phyloP scores from a whole-genome alignment of 2,329 filamentous ascomycete species.

The Penicillium frequentans region DNA sequence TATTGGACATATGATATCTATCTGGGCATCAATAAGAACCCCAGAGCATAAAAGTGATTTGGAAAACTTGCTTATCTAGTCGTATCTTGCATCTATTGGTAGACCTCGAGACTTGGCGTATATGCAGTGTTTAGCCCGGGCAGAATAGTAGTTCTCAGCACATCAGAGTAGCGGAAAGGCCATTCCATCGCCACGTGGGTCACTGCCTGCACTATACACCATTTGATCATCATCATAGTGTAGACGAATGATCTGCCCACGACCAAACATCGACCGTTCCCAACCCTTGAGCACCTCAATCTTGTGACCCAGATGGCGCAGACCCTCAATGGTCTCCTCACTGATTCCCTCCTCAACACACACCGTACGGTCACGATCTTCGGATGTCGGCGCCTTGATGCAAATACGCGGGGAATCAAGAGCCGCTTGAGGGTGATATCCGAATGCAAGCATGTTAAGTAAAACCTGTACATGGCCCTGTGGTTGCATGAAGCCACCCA shows the following conservation, averaged over 20 bases:
- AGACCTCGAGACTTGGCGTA: neutral
- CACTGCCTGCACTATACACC: constrained; percentile 87
- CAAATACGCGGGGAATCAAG: constrained; percentile 91
- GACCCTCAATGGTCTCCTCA: constrained; percentile 18
- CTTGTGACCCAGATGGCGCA: constrained; percentile 22
- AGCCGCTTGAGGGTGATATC: constrained; percentile 79
- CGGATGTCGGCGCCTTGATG: constrained; percentile 69
- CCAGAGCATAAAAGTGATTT: neutral
- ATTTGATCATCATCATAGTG: constrained; percentile 71
- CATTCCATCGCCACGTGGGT: constrained; percentile 79
- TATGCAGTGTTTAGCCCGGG: neutral
- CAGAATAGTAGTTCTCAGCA: neutral
- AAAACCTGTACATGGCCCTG: constrained; percentile 94
- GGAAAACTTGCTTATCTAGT: neutral
- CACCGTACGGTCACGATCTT: constrained; percentile 32
- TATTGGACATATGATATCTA: neutral
- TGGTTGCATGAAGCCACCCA: constrained; percentile 98
- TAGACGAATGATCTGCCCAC: constrained; percentile 34
- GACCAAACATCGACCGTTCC: constrained; percentile 22
- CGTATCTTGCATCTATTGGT: neutral
- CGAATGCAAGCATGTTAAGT: constrained; percentile 82
- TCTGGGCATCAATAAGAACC: neutral
- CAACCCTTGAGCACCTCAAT: constrained; percentile 21
- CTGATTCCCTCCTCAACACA: constrained; percentile 25
- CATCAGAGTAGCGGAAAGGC: constrained; percentile 52